phyloP scores from a whole-genome alignment of 2,329 filamentous ascomycete species.

The Magnaporthiopsis incrustans region DNA sequence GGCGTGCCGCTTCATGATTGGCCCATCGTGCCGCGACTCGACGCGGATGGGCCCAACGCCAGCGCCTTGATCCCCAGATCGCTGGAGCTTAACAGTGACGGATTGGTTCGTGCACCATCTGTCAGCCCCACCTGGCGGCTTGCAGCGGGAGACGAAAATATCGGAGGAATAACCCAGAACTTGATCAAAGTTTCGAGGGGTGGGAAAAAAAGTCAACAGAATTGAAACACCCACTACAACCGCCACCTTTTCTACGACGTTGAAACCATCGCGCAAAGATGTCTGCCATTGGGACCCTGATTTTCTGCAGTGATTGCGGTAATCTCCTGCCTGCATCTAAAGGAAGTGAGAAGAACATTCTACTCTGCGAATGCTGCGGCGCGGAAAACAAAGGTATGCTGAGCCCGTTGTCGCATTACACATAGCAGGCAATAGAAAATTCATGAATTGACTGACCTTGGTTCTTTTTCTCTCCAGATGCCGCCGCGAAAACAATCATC shows the following conservation, averaged over 20 bases:
- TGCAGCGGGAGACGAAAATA: neutral
- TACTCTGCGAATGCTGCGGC: constrained; percentile 81
- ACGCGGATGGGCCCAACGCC: neutral
- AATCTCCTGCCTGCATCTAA: constrained; percentile 78
- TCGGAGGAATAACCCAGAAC: neutral
- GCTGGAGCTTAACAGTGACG: neutral
- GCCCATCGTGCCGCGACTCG: neutral
- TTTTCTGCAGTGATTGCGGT: constrained; percentile 90
- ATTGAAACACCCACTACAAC: neutral
- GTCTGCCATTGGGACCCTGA: constrained; percentile 82
- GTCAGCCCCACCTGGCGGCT: neutral
- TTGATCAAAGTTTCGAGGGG: neutral
- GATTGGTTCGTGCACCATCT: neutral
- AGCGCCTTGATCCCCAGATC: neutral
- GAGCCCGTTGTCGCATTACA: neutral
- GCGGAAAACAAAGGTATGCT: constrained; percentile 69
- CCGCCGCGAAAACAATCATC: constrained; percentile 64
- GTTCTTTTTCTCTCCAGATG: constrained; percentile 41
- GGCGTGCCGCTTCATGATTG: neutral
- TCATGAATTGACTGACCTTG: neutral
- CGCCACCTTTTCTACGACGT: too few species aligned
- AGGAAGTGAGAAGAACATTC: constrained; percentile 64
- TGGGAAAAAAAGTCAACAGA: neutral
- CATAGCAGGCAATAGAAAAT: neutral
- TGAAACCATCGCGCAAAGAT: constrained; percentile 39